Evolutionary conservation across 164 flowering plant genomes (phyloP).

Genomic region (Vitis labrusca): DNA sequence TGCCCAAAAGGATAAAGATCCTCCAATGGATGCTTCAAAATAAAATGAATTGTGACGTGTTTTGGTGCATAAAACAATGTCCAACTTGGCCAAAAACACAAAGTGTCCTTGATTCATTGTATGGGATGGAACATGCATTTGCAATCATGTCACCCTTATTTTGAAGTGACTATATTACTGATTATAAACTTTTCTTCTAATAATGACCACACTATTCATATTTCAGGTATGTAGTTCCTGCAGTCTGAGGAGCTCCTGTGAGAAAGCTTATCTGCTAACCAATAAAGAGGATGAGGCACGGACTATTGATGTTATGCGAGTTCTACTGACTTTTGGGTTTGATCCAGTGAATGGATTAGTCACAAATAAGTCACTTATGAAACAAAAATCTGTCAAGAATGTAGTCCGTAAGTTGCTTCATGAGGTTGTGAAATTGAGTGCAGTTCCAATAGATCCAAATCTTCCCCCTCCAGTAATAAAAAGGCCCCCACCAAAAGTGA

Average conservation of each 20-base stretch:
- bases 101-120: too few relatives aligned
- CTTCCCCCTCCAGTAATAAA: conserved; percentile 89
- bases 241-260: conserved; percentile 88
- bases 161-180: too few relatives aligned
- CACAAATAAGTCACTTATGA: conserved; percentile 61
- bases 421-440: conserved; percentile 85
- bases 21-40: too few relatives aligned
- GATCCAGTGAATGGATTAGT: conserved; percentile 70
- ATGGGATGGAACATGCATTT: too few relatives aligned
- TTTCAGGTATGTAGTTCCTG: conserved; percentile 98
- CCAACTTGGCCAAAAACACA: too few relatives aligned
- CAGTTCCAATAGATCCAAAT: conserved; percentile 95
- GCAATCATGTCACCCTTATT: too few relatives aligned
- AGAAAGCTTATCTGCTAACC: conserved; percentile 71
- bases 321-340: conserved; percentile 78
- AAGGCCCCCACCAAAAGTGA: conserved; percentile 93
- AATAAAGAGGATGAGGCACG: conserved; percentile 97
- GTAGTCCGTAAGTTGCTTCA: conserved; percentile 89
- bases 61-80: too few relatives aligned
- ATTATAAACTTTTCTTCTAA: too few relatives aligned
- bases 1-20: too few relatives aligned
- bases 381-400: conserved; percentile 71
- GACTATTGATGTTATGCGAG: conserved; percentile 81
- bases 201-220: not conserved
- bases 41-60: too few relatives aligned